Evolutionary conservation across 1,284 basidiomycete species (phyloP), one percentile per base, ranked within the genome.

Genomic region (Trametes versicolor): DNA sequence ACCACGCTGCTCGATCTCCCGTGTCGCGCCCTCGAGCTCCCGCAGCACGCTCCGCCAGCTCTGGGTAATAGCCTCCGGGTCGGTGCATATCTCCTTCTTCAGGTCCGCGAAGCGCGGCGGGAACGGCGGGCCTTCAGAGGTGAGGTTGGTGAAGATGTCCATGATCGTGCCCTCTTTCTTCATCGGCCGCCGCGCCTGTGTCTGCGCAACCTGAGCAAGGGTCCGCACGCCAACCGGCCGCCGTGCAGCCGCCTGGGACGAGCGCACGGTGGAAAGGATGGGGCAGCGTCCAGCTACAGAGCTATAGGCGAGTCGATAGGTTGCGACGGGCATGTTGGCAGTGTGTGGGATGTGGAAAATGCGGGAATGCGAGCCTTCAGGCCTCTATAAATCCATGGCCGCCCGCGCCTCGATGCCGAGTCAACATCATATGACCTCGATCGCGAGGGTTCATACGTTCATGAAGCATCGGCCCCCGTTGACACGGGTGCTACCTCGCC

Each of bases 101-200:
- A 93, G 75, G 13, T 84, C 80, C 0, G 82, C 73, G 66, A 92
- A 93, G 0, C 88, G 83, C 9, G 79, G 69, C 0, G 90, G 89
- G 2, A 92, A 80, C 1, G 73, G 72, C 19, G 77, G 75, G 2
- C 75, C 71, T 62, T 83, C 82, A 12, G 79, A 78, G 2, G 83
- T 82, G 7, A 89, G 77, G 0, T 86, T 86, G 0, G 85, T 79
- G 72, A 90, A 91, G 37, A 90, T 84, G 17, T 81, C 80, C 2
- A 84, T 83, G 60, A 91, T 89, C 4, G 68, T 72, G 12, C 71
- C 72, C 50, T 69, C 69, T 27, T 65, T 64, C 68, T 67, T 71
- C 36, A 59, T 36, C 7, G n/a, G 29, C 21, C 49, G 53, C 25
- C 53, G 45, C 21, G 36, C 43, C 23, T 55, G 45, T 0, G 32